Percentiles rank a stretch among this genome's conserved stretches.
Evolutionary conservation across 345 rosid genomes (phyloP).

Genomic region (Eucalyptus pauciflora): DNA sequence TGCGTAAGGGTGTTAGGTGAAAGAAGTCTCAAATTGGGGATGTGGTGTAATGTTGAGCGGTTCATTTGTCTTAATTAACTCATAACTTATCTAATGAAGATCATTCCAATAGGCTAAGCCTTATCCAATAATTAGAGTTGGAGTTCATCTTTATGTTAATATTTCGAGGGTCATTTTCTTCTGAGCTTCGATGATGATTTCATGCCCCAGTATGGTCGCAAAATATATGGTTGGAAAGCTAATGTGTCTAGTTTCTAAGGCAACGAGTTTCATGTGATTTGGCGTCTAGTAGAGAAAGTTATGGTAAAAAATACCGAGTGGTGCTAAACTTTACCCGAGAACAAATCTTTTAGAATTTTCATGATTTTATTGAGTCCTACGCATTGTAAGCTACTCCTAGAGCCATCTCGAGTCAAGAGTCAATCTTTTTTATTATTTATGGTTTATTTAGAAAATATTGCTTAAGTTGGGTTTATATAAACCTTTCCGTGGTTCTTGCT

Average conservation of each 20-base stretch:
- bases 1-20: not conserved
- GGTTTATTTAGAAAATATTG: not conserved
- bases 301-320: not conserved
- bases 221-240: not conserved
- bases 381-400: not conserved
- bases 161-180: not conserved
- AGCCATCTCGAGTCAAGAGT: not conserved
- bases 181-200: not conserved
- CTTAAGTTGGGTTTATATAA: not conserved
- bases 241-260: not conserved
- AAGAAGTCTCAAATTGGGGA: not conserved
- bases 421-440: not conserved
- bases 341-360: not conserved
- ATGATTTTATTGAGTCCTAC: not conserved
- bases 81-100: not conserved
- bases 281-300: not conserved
- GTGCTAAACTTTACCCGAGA: not conserved
- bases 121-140: not conserved
- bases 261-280: not conserved
- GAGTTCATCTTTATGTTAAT: not conserved
- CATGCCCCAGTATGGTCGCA: not conserved
- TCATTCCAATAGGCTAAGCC: not conserved
- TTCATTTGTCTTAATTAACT: not conserved
- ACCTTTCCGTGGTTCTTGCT: not conserved
- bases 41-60: not conserved